Base-by-base conservation (phyloP, 768 basidiomycete genomes). In the Agaricus bisporus region DNA sequence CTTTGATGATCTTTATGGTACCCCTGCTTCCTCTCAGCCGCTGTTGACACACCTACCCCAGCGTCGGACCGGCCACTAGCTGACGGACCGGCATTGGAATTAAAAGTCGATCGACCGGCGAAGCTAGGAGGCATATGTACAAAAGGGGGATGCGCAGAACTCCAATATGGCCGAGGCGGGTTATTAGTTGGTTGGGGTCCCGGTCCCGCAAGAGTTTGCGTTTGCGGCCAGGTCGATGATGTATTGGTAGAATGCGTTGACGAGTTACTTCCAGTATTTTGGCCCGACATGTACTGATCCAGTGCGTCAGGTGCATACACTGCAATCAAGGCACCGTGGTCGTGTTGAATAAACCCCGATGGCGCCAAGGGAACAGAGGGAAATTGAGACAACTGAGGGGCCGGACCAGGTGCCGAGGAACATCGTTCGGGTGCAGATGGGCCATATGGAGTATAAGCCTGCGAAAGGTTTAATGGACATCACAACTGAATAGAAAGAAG, bases 221-320 rank as follows among this genome's bases (percentile, higher is more conserved):
- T 35, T 6, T 46, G 25, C 15, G 53, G 15, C 46, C 53, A 48
- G n/a, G 32, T 22, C 17, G 29, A 2, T 6, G 28, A 6, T n/a
- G 53, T 11, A 25, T 15, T 48, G 41, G 41, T 17, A 8, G 53
- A 37, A 12, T 48, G 53, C 2, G 41, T 59, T 39, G 68, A 56
- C 10, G 60, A 57, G 12, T 49, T 53, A 25, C 72, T 73, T 54
- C 66, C 29, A 25, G 17, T 41, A 32, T 32, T 35, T 17, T 54
- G 53, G 35, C 39, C 41, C 20, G 82, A 64, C 80, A 88, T 82
- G 59, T 88, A 88, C 49, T 81, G 79, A 57, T 85, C 79, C 25
- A 88, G 73, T 1, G 81, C 85, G 43, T 88, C 86, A 3, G 81
- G 81, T 22, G 77, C 78, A 62, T 89, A 88, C 29, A 87, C 76